These are phyloP conservation scores for Colletotrichum godetiae DNA, from an alignment of 2,329 filamentous ascomycete species.

Conservation along the genomic window DNA sequence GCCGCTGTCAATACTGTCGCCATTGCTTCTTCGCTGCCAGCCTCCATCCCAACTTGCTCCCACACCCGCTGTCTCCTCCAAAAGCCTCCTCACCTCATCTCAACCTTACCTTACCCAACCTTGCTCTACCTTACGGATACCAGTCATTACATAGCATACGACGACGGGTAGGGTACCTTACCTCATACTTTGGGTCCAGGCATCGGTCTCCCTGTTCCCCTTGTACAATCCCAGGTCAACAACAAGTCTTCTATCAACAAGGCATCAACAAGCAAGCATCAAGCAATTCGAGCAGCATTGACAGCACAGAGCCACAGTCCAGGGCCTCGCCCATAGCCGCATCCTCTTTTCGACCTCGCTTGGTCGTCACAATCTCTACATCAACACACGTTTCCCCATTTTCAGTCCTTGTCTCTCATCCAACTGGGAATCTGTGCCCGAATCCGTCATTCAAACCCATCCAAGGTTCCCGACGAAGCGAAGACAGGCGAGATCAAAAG, in stretches of 20 bases:
- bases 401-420: slow-evolving; percentile 28
- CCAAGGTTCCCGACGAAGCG: neutral
- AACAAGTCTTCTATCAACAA: slow-evolving; percentile 19
- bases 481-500: slow-evolving; percentile 33
- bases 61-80: neutral
- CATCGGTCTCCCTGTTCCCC: slow-evolving; percentile 33
- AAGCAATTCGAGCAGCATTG: slow-evolving; percentile 25
- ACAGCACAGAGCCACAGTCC: slow-evolving; percentile 24
- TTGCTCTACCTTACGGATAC: slow-evolving; percentile 9
- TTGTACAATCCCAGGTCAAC: slow-evolving; percentile 23
- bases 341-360: slow-evolving; percentile 17
- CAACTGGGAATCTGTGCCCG: slow-evolving; percentile 26
- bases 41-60: slow-evolving; percentile 26
- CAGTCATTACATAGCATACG: neutral
- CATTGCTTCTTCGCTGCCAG: slow-evolving; percentile 22
- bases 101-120: slow-evolving; percentile 18
- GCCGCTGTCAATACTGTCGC: slow-evolving; percentile 4
- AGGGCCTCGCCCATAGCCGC: slow-evolving; percentile 16
- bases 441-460: slow-evolving; percentile 27
- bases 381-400: slow-evolving; percentile 30
- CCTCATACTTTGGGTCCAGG: slow-evolving; percentile 29
- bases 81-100: slow-evolving; percentile 1
- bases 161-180: slow-evolving; percentile 27
- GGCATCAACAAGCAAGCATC: slow-evolving; percentile 25
- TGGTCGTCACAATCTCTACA: slow-evolving; percentile 30